Base-by-base conservation (phyloP, 2,329 filamentous ascomycete species). In the Calonectria henricotiae region DNA sequence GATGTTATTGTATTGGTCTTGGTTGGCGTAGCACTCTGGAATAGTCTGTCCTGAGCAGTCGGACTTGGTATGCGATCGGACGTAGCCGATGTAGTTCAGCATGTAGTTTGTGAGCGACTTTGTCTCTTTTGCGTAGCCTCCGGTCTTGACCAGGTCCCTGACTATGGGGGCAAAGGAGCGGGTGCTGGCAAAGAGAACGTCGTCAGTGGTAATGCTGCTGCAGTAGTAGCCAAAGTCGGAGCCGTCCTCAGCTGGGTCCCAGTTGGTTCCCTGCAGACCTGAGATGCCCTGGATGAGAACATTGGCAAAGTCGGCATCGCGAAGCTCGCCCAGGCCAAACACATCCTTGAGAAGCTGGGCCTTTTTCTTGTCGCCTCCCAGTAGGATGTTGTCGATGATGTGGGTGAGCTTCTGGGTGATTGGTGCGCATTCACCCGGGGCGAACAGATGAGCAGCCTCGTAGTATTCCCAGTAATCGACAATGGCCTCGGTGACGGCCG, bases 401-500 rank as follows among this genome's bases (percentile, higher is more conserved):
- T 87, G 80, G 0, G 85, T 87, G 12, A 89, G 76, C 70, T 85
- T 90, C 77, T 93, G 90, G 0, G 90, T 91, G 1, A 87, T 87
- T 1, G 85, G 82, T 41, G 95, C 87, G 78, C 94, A 96, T 37
- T 89, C 87, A 0, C 86, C 81, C 76, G 88, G 88, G 0, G 83
- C 83, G 67, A 83, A 89, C 13, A 85, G 77, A 1, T 85, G 83
- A 0, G 85, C 85, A 0, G 87, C 88, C 74, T 89, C 87, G 46
- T 80, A 86, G 74, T 90, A 90, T 76, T 88, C 79, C 87, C 93
- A 96, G 81, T 91, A 96, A 75, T 96, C 93, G 73, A 90, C 90
- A 66, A 96, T 92, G 4, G 93, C 93, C 69, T 89, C 89, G 0
- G 93, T 93, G 0, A 96, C 93, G 0, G 93, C 94, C 0, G 93